phyloP scores from a whole-genome alignment of 257 asterid genomes.

The Gentiana straminea region DNA sequence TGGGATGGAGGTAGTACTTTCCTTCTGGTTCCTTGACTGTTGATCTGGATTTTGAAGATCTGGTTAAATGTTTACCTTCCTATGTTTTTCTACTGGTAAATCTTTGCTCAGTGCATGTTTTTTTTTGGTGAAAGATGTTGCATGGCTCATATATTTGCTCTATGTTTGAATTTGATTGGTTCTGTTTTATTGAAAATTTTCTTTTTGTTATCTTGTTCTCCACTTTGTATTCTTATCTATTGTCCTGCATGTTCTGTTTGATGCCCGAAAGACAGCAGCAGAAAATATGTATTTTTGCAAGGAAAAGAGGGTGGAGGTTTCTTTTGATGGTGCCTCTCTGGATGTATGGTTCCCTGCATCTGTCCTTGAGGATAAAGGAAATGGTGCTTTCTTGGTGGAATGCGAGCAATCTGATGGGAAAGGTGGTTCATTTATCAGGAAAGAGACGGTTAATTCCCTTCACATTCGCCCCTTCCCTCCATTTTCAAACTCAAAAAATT shows the following conservation, averaged over 20 bases:
- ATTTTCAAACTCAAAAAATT: slow-evolving; percentile 31
- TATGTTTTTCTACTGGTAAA: too few relatives aligned
- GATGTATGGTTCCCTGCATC: slow-evolving; percentile 62
- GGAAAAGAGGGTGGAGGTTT: slow-evolving; percentile 61
- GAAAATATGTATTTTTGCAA: slow-evolving; percentile 41
- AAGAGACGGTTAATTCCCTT: slow-evolving; percentile 26
- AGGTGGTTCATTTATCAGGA: slow-evolving; percentile 6
- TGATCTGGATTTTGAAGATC: too few relatives aligned
- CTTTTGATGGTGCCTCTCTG: slow-evolving; percentile 33
- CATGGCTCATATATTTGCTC: too few relatives aligned
- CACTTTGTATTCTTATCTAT: neutral
- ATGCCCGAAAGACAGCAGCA: slow-evolving; percentile 39
- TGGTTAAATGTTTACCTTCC: too few relatives aligned
- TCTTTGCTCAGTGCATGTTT: too few relatives aligned
- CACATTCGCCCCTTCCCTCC: slow-evolving; percentile 80
- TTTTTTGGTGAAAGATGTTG: too few relatives aligned
- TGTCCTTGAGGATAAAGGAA: slow-evolving; percentile 25
- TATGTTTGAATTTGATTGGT: too few relatives aligned
- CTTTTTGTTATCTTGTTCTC: too few relatives aligned
- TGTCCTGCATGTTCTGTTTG: slow-evolving; percentile 9
- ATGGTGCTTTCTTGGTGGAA: slow-evolving; percentile 39
- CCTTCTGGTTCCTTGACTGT: too few relatives aligned
- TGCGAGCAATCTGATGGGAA: slow-evolving; percentile 9
- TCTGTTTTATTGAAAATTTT: too few relatives aligned
- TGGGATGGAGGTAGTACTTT: too few relatives aligned